phyloP scores from a whole-genome alignment of 73 alveolate genomes.

The Paraurostyla sp. region DNA sequence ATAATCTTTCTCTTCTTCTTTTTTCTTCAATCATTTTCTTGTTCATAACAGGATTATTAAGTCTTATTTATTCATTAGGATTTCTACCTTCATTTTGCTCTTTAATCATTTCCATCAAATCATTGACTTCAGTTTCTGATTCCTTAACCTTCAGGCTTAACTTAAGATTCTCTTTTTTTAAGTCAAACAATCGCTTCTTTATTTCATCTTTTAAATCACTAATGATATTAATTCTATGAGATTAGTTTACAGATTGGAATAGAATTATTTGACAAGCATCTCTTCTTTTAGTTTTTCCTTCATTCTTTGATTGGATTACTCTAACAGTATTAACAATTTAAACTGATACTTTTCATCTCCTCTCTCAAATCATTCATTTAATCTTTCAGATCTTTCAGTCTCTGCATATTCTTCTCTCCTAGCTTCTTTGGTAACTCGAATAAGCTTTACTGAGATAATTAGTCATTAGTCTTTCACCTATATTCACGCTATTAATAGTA shows the following conservation, averaged over 20 bases:
- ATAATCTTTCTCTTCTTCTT: not conserved
- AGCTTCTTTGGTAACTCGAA: not conserved
- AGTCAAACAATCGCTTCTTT: not conserved
- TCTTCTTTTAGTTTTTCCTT: not conserved
- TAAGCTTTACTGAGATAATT: no score
- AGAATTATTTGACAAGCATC: not conserved
- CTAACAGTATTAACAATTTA: not conserved
- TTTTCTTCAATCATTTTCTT: not conserved
- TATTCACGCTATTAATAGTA: no score
- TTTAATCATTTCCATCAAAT: not conserved
- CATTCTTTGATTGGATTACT: not conserved
- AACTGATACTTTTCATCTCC: not conserved
- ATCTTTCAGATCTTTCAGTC: not conserved
- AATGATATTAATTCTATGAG: not conserved
- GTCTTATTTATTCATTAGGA: not conserved
- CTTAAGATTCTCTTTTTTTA: not conserved
- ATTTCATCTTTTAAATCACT: not conserved
- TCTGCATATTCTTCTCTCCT: not conserved
- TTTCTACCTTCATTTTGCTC: not conserved
- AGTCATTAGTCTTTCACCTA: no score
- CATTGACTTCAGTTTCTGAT: not conserved
- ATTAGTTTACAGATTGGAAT: not conserved
- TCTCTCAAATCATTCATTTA: not conserved
- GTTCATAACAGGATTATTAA: not conserved
- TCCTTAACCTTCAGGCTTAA: not conserved